phyloP scores from a whole-genome alignment of 805 yeast genomes.

The Barnettozyma sucrosica region DNA sequence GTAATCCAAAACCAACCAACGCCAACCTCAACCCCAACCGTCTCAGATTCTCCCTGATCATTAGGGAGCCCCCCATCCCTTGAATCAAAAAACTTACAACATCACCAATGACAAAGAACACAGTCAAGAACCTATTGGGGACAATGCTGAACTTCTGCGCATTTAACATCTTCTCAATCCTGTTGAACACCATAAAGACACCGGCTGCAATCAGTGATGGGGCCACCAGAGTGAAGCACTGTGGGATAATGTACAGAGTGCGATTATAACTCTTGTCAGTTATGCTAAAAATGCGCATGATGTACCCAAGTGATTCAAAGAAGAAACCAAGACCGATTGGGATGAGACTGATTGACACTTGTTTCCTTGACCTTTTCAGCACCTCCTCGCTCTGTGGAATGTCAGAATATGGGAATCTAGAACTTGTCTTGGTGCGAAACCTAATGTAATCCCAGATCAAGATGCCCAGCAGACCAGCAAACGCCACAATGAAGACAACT shows the following conservation, averaged over 20 bases:
- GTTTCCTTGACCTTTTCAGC: not conserved
- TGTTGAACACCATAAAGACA: constrained; percentile 4
- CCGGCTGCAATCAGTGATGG: constrained; percentile 5
- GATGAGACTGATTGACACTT: not conserved
- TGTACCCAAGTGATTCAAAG: constrained; percentile 6
- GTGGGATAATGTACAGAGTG: constrained; percentile 1
- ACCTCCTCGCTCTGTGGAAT: not conserved
- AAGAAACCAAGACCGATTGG: not conserved
- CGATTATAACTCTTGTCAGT: not conserved
- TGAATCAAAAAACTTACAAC: constrained; percentile 3
- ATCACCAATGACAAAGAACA: constrained; percentile 3
- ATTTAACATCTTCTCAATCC: constrained; percentile 1
- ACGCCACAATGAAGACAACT: not conserved
- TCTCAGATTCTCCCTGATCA: not conserved
- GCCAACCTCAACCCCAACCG: not conserved
- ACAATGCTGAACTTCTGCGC: constrained; percentile 1
- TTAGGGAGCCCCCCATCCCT: not conserved
- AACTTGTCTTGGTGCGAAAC: not conserved
- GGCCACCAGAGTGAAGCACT: not conserved
- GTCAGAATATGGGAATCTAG: not conserved
- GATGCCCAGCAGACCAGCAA: not conserved
- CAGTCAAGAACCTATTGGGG: constrained; percentile 1
- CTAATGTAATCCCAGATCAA: not conserved
- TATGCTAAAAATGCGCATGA: not conserved
- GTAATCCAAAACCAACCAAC: constrained; percentile 2